A percentile compares a stretch with the other conserved stretches of the same genome.
Evolutionary conservation across 129 eudicot species (phyloP).

Genomic region (Oenanthe sinensis): DNA sequence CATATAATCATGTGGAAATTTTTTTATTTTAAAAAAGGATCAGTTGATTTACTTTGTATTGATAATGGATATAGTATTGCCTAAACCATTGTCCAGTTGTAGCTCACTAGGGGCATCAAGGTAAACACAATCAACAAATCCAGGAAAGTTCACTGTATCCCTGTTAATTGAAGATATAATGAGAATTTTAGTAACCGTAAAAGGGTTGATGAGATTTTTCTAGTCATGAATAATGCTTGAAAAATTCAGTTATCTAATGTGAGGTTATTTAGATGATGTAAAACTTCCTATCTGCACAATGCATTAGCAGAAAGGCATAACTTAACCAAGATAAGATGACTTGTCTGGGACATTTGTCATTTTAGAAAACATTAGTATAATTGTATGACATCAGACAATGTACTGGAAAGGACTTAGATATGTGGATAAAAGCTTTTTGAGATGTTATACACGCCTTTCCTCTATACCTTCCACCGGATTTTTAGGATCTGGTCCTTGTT

Average conservation of each 20-base stretch:
- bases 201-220: background rate
- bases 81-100: conserved; percentile 74
- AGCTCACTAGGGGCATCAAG: conserved; percentile 74
- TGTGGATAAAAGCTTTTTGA: background rate
- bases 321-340: background rate
- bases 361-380: background rate
- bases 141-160: conserved; percentile 87
- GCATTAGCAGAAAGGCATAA: background rate
- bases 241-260: background rate
- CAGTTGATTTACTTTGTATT: conserved; percentile 60
- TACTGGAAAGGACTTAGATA: background rate
- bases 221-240: background rate
- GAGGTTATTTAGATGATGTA: background rate
- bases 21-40: background rate
- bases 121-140: conserved; percentile 92
- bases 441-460: conserved; percentile 58
- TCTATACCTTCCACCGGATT: conserved; percentile 77
- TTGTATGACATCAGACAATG: background rate
- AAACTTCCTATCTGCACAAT: background rate
- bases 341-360: background rate
- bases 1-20: background rate
- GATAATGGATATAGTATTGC: conserved; percentile 59
- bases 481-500: conserved; percentile 90
- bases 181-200: background rate
- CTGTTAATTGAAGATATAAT: conserved; percentile 31